phyloP scores from a whole-genome alignment of 805 yeast species.

The Candida nitratophila region DNA sequence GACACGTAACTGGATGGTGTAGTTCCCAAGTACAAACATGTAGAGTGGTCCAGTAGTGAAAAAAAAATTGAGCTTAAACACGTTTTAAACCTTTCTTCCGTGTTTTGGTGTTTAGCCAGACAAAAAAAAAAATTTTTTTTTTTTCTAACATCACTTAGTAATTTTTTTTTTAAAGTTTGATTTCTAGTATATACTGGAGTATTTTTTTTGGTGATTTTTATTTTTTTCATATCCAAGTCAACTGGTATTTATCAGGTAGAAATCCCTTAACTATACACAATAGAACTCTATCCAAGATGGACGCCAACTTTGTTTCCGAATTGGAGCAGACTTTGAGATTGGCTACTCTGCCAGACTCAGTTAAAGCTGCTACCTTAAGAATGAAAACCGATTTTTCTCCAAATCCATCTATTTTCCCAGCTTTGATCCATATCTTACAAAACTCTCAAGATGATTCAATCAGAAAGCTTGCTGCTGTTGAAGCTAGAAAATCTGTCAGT shows the following conservation, averaged over 20 bases:
- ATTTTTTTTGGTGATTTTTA: too few relatives aligned
- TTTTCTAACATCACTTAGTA: too few relatives aligned
- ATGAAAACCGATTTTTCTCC: constrained; percentile 70
- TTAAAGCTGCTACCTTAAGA: constrained; percentile 75
- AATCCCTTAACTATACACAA: background rate
- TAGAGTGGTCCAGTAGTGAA: too few relatives aligned
- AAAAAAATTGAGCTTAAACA: too few relatives aligned
- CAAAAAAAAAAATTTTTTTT: too few relatives aligned
- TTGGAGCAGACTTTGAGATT: constrained; percentile 75
- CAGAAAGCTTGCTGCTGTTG: constrained; percentile 93
- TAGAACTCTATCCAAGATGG: constrained; percentile 37
- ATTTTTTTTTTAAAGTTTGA: too few relatives aligned
- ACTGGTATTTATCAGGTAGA: too few relatives aligned
- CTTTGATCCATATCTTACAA: constrained; percentile 76
- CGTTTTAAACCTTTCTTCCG: too few relatives aligned
- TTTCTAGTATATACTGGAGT: too few relatives aligned
- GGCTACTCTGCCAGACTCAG: constrained; percentile 76
- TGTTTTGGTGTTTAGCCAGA: too few relatives aligned
- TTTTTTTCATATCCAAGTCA: background rate
- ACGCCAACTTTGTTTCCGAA: constrained; percentile 57
- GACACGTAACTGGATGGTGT: too few relatives aligned
- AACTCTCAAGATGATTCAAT: constrained; percentile 60
- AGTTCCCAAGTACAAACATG: too few relatives aligned
- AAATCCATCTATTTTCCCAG: constrained; percentile 66
- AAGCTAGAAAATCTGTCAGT: constrained; percentile 76